phyloP scores from a whole-genome alignment of 2,329 filamentous ascomycete species.

The Cercospora janseana region DNA sequence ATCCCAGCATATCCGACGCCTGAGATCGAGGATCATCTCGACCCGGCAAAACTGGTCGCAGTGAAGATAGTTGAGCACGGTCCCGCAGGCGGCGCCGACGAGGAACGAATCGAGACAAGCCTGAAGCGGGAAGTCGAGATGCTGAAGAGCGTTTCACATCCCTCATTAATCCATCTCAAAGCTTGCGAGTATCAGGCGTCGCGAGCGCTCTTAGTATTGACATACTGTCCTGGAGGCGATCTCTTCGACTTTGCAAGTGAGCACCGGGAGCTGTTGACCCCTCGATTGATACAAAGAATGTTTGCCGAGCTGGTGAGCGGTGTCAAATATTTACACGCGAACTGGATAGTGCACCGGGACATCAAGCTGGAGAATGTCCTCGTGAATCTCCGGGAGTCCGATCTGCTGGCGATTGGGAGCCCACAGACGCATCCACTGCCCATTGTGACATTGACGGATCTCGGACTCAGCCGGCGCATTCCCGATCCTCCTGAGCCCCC shows the following conservation, averaged over 20 bases:
- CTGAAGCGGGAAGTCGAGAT: slow-evolving; percentile 94
- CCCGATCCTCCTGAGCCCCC: slow-evolving; percentile 71
- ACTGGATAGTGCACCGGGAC: slow-evolving; percentile 89
- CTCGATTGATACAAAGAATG: slow-evolving; percentile 73
- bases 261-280: slow-evolving; percentile 65
- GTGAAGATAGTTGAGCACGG: slow-evolving; percentile 96
- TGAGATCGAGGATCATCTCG: slow-evolving; percentile 50
- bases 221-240: slow-evolving; percentile 91
- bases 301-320: slow-evolving; percentile 87
- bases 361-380: slow-evolving; percentile 98
- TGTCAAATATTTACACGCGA: slow-evolving; percentile 77
- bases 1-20: slow-evolving; percentile 39
- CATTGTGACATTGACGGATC: slow-evolving; percentile 83
- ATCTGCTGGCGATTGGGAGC: slow-evolving; percentile 62
- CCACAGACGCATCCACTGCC: slow-evolving; percentile 77
- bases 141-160: slow-evolving; percentile 81
- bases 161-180: slow-evolving; percentile 85
- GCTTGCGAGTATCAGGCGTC: slow-evolving; percentile 84
- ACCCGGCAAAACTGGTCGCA: slow-evolving; percentile 81
- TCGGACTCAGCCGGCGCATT: slow-evolving; percentile 84
- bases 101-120: slow-evolving; percentile 88
- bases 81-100: slow-evolving; percentile 86
- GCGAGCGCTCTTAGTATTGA: slow-evolving; percentile 79
- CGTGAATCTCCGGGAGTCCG: slow-evolving; percentile 70
- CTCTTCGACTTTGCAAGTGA: slow-evolving; percentile 86